These are phyloP conservation scores for Colletotrichum shisoi DNA, from an alignment of 2,329 filamentous ascomycete genomes.

Conservation along the genomic window DNA sequence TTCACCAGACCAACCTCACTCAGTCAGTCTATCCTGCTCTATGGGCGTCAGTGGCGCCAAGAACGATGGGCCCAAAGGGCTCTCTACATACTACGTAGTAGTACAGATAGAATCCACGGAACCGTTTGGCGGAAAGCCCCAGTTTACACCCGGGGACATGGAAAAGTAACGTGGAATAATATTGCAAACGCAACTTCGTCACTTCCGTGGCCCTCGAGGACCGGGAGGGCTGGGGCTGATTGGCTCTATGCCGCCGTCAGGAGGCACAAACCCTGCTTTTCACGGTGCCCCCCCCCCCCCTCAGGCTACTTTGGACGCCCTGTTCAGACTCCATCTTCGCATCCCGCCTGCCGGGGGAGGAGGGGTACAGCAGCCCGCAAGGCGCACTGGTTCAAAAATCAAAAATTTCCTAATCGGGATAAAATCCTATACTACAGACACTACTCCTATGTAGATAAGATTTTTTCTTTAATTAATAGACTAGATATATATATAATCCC, in stretches of 20 bases:
- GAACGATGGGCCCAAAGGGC: conserved; percentile 15
- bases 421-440: too few relatives aligned
- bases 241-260: conserved; percentile 22
- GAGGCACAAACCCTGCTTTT: conserved; percentile 29
- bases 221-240: conserved; percentile 9
- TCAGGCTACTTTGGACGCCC: conserved; percentile 14
- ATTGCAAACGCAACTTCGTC: conserved; percentile 28
- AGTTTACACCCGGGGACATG: conserved; percentile 21
- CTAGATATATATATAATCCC: too few relatives aligned
- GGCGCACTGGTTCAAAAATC: too few relatives aligned
- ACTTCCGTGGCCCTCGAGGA: conserved; percentile 14
- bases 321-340: conserved; percentile 20
- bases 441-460: too few relatives aligned
- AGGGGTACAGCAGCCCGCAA: too few relatives aligned
- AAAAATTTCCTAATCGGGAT: too few relatives aligned
- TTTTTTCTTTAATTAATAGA: too few relatives aligned
- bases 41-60: conserved; percentile 18
- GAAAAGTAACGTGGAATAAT: conserved; percentile 19
- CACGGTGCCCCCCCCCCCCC: conserved; percentile 2
- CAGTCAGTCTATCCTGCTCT: background rate
- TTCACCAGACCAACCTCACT: background rate
- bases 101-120: conserved; percentile 9
- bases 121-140: conserved; percentile 29
- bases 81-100: too few relatives aligned
- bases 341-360: conserved; percentile 23